Base-by-base conservation (phyloP, 2,329 filamentous ascomycete genomes). In the Trichoderma pleuroti region DNA sequence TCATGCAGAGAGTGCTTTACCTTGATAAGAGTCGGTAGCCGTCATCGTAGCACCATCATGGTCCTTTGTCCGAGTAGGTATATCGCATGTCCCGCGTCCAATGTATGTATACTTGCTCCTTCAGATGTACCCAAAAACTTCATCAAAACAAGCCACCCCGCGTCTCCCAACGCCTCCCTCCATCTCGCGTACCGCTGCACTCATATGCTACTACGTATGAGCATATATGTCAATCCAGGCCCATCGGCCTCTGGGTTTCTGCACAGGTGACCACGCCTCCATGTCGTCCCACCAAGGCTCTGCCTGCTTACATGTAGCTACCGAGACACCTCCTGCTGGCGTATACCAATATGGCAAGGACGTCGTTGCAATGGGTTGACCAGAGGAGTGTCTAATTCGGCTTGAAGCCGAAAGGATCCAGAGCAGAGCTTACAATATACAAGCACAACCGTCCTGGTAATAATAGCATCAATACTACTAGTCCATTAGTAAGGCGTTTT, bases 241-340 rank as follows among this genome's bases (percentile, higher is more conserved):
- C 28, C 42, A 56, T 66, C 49, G 52, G 64, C 64, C 32, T 57
- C 26, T 49, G 56, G 11, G 26, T 9, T 60, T 57, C 56, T 46
- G 39, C 54, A 61, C 65, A 68, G 65, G 39, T 68, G 65, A 68
- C 65, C 65, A n/a, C 30, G 39, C 56, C 54, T 49, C 65, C 54
- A 68, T 60, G 65, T 52, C 65, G 56, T 68, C 56, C 65, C 56
- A 68, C 65, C 28, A 49, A 60, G 28, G 39, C 56, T 49, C 24
- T 56, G 36, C 65, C 65, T 36, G 46, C 46, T 52, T 52, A 52
- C 46, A 52, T 52, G 46, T 52, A 52, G 21, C 46, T 68, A 12
- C 56, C 56, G 56, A 68, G 65, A 68, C 56, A 46, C 36, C 49
- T 59, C 24, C 64, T 52, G 26, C 32, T 52, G 21, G 21, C 26